Evolutionary conservation across 2,329 filamentous ascomycete species (phyloP).

Genomic region (Cladorrhinum sp.): DNA sequence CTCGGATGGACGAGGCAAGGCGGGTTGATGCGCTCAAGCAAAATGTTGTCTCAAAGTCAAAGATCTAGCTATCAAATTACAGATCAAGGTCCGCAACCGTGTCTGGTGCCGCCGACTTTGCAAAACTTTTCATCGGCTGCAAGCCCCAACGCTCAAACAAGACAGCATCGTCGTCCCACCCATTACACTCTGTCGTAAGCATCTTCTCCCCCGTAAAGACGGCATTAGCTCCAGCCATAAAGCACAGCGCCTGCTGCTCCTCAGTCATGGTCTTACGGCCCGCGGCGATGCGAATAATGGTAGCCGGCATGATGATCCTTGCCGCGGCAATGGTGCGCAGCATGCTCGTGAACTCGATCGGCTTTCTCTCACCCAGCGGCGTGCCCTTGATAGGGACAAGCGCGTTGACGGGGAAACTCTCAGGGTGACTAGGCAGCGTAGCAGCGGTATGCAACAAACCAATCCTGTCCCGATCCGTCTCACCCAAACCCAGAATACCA

Average conservation of each 20-base stretch:
- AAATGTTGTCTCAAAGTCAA: neutral
- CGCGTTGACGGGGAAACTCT: conserved; percentile 89
- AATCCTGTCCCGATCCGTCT: conserved; percentile 73
- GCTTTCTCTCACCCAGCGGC: conserved; percentile 70
- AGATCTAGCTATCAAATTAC: conserved; percentile 1
- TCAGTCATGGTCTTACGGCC: conserved; percentile 81
- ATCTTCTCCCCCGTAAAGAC: conserved; percentile 95
- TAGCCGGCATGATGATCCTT: conserved; percentile 75
- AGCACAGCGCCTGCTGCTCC: conserved; percentile 85
- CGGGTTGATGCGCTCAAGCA: neutral
- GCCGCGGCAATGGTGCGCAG: conserved; percentile 82
- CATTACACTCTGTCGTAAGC: conserved; percentile 87
- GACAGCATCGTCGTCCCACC: conserved; percentile 81
- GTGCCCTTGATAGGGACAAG: conserved; percentile 89
- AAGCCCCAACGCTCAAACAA: conserved; percentile 85
- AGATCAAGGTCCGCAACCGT: too few relatives aligned
- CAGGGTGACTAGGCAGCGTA: conserved; percentile 76
- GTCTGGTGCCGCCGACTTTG: conserved; percentile 3
- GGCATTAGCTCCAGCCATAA: conserved; percentile 89
- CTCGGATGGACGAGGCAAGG: neutral
- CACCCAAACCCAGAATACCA: conserved; percentile 81
- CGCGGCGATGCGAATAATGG: conserved; percentile 83
- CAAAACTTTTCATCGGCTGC: conserved; percentile 65
- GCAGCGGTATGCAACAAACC: conserved; percentile 80
- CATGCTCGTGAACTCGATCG: conserved; percentile 73